phyloP scores from a whole-genome alignment of 2,329 filamentous ascomycete genomes.

The Fusarium kyushuense region DNA sequence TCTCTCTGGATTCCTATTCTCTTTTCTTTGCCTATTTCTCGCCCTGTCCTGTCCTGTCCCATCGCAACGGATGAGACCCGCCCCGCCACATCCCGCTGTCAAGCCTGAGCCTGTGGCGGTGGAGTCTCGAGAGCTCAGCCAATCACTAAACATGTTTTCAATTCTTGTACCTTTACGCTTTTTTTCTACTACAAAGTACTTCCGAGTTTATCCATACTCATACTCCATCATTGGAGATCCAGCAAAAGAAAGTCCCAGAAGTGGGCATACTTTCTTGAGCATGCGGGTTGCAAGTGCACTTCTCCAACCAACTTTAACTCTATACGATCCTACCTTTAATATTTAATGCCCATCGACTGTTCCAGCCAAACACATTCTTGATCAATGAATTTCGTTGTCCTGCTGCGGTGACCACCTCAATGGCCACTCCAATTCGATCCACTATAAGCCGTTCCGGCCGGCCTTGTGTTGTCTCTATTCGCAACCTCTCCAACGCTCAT shows the following conservation, averaged over 20 bases:
- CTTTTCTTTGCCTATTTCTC: not conserved
- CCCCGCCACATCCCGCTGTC: slow-evolving; percentile 45
- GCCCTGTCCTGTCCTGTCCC: no score
- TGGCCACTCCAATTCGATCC: slow-evolving; percentile 53
- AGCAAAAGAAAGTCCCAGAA: slow-evolving; percentile 37
- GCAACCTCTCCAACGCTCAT: slow-evolving; percentile 48
- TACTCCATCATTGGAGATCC: not conserved
- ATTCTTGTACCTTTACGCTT: slow-evolving; percentile 21
- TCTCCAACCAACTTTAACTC: slow-evolving; percentile 11
- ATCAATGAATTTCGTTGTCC: slow-evolving; percentile 43
- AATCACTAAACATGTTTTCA: slow-evolving; percentile 18
- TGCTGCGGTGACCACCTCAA: slow-evolving; percentile 49
- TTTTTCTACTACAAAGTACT: slow-evolving; percentile 24
- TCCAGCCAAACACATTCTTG: slow-evolving; percentile 1
- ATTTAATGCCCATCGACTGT: not conserved
- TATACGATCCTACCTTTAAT: slow-evolving; percentile 1
- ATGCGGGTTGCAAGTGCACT: slow-evolving; percentile 16
- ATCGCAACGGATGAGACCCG: slow-evolving; percentile 28
- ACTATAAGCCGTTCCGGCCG: slow-evolving; percentile 45
- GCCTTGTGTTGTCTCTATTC: slow-evolving; percentile 41
- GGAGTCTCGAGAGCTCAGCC: slow-evolving; percentile 4
- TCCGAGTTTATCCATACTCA: slow-evolving; percentile 43
- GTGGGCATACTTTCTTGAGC: slow-evolving; percentile 30
- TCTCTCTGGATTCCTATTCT: slow-evolving; percentile 20
- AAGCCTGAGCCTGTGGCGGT: slow-evolving; percentile 37